These are phyloP conservation scores for Phytophthora sp. DNA, from an alignment of 352 stramenopile genomes.

Conservation along the genomic window DNA sequence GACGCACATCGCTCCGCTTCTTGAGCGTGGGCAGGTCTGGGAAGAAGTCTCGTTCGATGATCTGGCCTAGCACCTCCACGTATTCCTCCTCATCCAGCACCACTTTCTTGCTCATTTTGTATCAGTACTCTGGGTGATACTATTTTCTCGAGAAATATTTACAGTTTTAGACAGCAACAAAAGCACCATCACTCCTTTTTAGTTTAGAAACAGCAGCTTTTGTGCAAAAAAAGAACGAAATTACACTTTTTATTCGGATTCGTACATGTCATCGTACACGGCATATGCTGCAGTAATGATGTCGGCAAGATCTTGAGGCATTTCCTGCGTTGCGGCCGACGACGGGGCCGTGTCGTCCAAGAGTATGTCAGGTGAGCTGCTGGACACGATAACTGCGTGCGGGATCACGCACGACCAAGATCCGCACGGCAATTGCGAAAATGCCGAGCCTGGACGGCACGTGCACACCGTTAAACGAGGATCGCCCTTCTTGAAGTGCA, in stretches of 20 bases:
- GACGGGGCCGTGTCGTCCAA: conserved; percentile 35
- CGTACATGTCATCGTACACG: conserved; percentile 46
- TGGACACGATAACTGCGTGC: conserved; percentile 58
- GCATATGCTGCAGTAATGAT: conserved; percentile 46
- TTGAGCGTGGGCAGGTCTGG: conserved; percentile 71
- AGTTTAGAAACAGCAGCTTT: too few relatives aligned
- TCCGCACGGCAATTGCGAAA: conserved; percentile 47
- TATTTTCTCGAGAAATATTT: conserved; percentile 22
- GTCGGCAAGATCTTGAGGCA: conserved; percentile 44
- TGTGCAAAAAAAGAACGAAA: not conserved
- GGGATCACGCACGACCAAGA: conserved; percentile 64
- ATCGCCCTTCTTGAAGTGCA: conserved; percentile 43
- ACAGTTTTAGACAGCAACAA: conserved; percentile 15
- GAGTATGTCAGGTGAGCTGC: conserved; percentile 23
- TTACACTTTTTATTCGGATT: conserved; percentile 28
- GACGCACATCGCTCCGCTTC: conserved; percentile 56
- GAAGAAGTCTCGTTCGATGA: conserved; percentile 91
- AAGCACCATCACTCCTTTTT: conserved; percentile 11
- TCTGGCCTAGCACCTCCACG: conserved; percentile 70
- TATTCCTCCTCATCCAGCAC: conserved; percentile 86
- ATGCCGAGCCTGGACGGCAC: conserved; percentile 35
- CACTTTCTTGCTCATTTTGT: conserved; percentile 44
- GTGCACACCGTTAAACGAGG: conserved; percentile 46
- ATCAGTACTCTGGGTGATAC: not conserved
- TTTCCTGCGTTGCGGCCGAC: conserved; percentile 22